Conservation (phyloP, 192 early-diverging fungal genomes). For the Dissophora globulifera region DNA sequence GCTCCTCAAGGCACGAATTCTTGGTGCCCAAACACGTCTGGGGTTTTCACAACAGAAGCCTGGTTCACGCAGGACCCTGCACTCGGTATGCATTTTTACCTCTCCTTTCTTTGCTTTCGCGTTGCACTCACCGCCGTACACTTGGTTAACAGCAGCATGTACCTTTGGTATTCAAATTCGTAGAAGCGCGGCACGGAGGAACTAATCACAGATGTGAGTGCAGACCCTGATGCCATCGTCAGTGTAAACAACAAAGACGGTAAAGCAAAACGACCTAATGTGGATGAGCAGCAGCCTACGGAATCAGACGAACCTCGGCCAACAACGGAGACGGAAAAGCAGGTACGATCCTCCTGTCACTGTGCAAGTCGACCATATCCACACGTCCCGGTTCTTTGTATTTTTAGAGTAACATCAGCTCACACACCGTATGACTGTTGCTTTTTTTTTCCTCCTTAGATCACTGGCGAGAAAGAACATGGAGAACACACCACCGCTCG, state of each 20-base stretch:
- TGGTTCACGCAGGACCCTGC: constrained; percentile 9
- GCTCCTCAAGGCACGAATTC: constrained; percentile 12
- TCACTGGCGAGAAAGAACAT: too few species aligned
- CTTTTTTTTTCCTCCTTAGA: too few species aligned
- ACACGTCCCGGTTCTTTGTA: too few species aligned
- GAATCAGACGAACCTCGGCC: too few species aligned
- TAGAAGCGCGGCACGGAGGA: constrained; percentile 8
- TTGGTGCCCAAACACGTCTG: constrained; percentile 36
- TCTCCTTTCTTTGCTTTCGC: not conserved
- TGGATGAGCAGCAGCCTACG: not conserved
- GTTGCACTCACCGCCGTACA: not conserved
- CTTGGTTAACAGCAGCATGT: not conserved
- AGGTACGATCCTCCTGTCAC: too few species aligned
- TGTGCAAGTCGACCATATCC: not conserved
- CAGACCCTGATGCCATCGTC: not conserved
- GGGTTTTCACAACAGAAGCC: constrained; percentile 33
- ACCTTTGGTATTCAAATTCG: not conserved
- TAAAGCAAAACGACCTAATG: not conserved
- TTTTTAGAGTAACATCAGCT: too few species aligned
- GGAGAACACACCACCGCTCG: too few species aligned
- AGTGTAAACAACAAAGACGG: not conserved
- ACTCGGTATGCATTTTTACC: constrained; percentile 3
- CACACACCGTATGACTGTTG: too few species aligned
- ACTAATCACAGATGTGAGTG: not conserved
- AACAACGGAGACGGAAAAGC: too few species aligned